Conservation (phyloP, 2,329 filamentous ascomycete species). For the Fusarium sp. region DNA sequence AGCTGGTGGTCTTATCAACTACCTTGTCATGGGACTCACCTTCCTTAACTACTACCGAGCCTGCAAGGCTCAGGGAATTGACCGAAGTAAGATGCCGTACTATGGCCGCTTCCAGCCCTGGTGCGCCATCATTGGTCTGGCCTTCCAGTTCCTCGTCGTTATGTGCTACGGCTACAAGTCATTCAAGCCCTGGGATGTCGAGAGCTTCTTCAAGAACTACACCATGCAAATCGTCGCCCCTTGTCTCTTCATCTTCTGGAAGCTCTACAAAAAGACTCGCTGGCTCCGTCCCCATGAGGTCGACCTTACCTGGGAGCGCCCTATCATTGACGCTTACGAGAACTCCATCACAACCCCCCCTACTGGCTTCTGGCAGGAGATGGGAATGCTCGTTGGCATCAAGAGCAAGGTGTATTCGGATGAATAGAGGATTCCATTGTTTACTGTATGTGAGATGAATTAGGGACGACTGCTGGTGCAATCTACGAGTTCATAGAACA, state of each 20-base stretch:
- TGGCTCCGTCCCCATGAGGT: constrained; percentile 62
- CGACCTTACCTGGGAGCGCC: constrained; percentile 69
- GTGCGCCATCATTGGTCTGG: constrained; percentile 58
- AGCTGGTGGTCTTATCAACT: constrained; percentile 69
- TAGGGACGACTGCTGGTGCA: constrained; percentile 1
- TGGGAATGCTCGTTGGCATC: constrained; percentile 46
- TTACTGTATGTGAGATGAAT: background rate
- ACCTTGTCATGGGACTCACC: constrained; percentile 61
- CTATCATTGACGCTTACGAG: constrained; percentile 67
- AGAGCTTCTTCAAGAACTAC: constrained; percentile 63
- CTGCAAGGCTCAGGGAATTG: constrained; percentile 60
- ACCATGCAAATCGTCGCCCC: constrained; percentile 65
- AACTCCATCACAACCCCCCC: constrained; percentile 58
- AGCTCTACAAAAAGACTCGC: constrained; percentile 68
- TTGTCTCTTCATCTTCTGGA: constrained; percentile 68
- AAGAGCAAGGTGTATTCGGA: constrained; percentile 6
- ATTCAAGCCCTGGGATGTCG: constrained; percentile 59
- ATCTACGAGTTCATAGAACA: constrained; percentile 26
- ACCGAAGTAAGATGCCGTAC: constrained; percentile 65
- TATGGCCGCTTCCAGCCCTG: constrained; percentile 68
- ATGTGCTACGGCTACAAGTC: constrained; percentile 65
- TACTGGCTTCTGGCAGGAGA: constrained; percentile 65
- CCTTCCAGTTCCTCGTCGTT: constrained; percentile 55
- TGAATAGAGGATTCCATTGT: background rate
- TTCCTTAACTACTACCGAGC: constrained; percentile 62